Evolutionary conservation across 306 rosid species (phyloP), one percentile per base, ranked within the genome.

Genomic region (Quercus variabilis): DNA sequence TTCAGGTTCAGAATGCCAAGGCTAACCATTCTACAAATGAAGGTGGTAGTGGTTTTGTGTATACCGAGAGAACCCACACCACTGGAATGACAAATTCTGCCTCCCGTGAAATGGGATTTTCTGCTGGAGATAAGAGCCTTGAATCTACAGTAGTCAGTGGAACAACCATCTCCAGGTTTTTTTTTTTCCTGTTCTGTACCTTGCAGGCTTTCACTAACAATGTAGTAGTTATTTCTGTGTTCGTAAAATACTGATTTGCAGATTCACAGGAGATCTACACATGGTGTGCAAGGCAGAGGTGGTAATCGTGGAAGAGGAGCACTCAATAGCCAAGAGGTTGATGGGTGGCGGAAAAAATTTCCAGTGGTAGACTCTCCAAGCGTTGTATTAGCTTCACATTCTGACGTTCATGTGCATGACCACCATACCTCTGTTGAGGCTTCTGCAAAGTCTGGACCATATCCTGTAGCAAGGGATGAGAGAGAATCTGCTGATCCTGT

Each of bases 181-280:
- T 41, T 41, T 19, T 19, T 18, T 7, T 19, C 17, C 65, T 59
- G 82, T 88, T 83, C 77, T 70, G 69, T 78, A 62, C 67, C 33
- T 73, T 85, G 18, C 74, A 63, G 69, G 76, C 85, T 79, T 88
- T 63, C 41, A 35, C 81, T 83, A 75, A 71, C 68, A 80, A 75
- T 83, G 74, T 76, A 77, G 84, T 31, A 59, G 30, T 65, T 78
- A 72, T 71, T 83, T 57, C 33, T 65, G 57, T 78, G 69, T 67
- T 21, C 20, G 72, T 67, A 76, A 74, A 63, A 75, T 78, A 77
- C 78, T 86, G 67, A 85, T 80, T 69, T 88, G 71, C 80, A 73
- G 80, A 86, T 75, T 69, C 74, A 79, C 94, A 95, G 99, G 97
- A 89, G 79, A 85, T 54, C 86, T 80, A 74, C 80, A 62, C 87